phyloP scores from a whole-genome alignment of 192 early-diverging fungal genomes.

The Backusella luteola region DNA sequence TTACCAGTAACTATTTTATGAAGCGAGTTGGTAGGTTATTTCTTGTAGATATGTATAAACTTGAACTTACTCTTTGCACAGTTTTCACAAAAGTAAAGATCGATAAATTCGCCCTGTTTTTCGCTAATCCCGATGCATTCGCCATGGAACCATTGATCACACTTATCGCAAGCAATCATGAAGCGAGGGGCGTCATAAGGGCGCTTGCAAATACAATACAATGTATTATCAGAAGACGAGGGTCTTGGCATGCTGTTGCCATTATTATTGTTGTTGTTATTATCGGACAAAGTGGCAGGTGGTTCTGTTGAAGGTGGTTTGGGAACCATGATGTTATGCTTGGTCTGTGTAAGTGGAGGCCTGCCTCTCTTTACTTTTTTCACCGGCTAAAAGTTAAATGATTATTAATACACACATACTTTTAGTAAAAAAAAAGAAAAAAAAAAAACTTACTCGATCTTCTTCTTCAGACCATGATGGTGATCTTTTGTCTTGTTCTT shows the following conservation, averaged over 20 bases:
- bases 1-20: slow-evolving; percentile 37
- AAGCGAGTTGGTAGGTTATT: too few relatives aligned
- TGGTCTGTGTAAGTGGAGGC: slow-evolving; percentile 9
- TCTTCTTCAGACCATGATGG: slow-evolving; percentile 1
- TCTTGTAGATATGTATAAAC: not conserved
- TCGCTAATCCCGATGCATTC: slow-evolving; percentile 62
- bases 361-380: slow-evolving; percentile 17
- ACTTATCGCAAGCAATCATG: slow-evolving; percentile 76
- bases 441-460: slow-evolving; percentile 1
- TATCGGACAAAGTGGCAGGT: not conserved
- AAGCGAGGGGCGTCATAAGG: slow-evolving; percentile 50
- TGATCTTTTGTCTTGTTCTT: slow-evolving; percentile 3
- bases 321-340: slow-evolving; percentile 2
- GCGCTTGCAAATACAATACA: slow-evolving; percentile 61
- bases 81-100: slow-evolving; percentile 61
- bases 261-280: not conserved
- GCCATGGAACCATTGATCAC: slow-evolving; percentile 77
- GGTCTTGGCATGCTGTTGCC: not conserved
- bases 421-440: not conserved
- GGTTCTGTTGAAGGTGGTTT: slow-evolving; percentile 7
- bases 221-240: slow-evolving; percentile 4
- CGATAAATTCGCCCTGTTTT: slow-evolving; percentile 52
- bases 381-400: not conserved
- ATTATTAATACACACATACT: not conserved
- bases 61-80: slow-evolving; percentile 38